Evolutionary conservation across 75 land plant genomes (phyloP), one percentile per base, ranked within the genome.

Genomic region (Sequoia sempervirens): DNA sequence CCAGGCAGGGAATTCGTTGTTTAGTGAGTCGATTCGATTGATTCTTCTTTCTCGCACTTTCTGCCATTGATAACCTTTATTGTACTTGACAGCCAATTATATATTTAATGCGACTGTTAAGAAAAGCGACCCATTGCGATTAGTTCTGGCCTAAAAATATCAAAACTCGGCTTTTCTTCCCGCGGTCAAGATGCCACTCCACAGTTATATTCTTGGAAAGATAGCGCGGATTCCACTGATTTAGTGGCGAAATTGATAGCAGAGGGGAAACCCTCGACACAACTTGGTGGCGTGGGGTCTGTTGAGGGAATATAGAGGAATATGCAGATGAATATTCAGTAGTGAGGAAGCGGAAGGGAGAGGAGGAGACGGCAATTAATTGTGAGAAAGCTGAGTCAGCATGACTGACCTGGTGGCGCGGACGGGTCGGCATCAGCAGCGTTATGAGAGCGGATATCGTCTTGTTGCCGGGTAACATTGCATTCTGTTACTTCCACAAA

Each of bases 341-440:
- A 70, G 36, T 32, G 73, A 32, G 12, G 47, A 10, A 41, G 80
- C 6, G 46, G 47, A 45, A 9, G 80, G 30, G 45, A 4, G 28
- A n/a, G n/a, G 28, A 41, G 30, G 80, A 26, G 80, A 45, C 13
- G 45, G 11, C 1, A 13, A 26, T n/a, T 13, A 78, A 45, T 75
- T 75, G 43, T 1, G n/a, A 41, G 50, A 43, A 78, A 50, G 84
- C 70, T n/a, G 75, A 50, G 83, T 74, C 76, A 86, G 83, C 64
- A 91, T 95, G 94, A 87, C 90, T 43, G 93, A 92, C 34, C 92
- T 96, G 89, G 98, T 96, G 74, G 94, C 98, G 73, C 96, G 98
- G 17, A 96, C 98, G 23, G 98, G 98, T 81, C 96, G 98, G 12
- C 98, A 92, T 84, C 96, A 94, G 86, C 98, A 96, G 90, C 92